phyloP scores from a whole-genome alignment of 352 stramenopile genomes.

The Globisporangium yorkense region DNA sequence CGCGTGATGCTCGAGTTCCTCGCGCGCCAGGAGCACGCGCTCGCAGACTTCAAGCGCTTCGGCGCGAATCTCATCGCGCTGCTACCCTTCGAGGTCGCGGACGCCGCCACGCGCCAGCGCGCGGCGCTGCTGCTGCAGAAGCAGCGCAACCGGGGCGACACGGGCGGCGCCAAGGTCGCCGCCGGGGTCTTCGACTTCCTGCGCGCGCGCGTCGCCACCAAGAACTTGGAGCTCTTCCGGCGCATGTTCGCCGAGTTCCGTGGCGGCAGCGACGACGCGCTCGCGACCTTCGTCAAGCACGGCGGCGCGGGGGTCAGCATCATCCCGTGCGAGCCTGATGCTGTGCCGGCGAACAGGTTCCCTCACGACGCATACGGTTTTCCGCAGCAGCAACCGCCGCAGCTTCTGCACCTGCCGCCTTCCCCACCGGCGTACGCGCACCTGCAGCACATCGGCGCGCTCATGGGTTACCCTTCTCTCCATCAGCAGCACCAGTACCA shows the following conservation, averaged over 20 bases:
- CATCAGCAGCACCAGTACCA: no score
- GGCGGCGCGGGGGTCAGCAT: constrained; percentile 29
- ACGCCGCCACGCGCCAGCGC: not conserved
- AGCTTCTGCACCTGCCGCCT: no score
- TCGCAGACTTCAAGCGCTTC: constrained; percentile 29
- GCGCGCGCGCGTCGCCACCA: constrained; percentile 25
- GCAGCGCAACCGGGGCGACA: not conserved
- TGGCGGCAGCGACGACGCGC: constrained; percentile 13
- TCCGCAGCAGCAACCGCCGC: no score
- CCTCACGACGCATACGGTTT: no score
- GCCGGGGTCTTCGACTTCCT: constrained; percentile 38
- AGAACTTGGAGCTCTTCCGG: constrained; percentile 32
- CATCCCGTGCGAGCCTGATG: constrained; percentile 23
- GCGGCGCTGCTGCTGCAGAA: constrained; percentile 27
- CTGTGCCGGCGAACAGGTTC: no score
- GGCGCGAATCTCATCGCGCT: constrained; percentile 34
- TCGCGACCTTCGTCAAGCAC: constrained; percentile 22
- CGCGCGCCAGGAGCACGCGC: constrained; percentile 36
- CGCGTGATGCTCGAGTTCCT: constrained; percentile 52
- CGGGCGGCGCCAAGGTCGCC: constrained; percentile 15
- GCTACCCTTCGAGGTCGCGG: constrained; percentile 22
- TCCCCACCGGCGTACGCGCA: no score
- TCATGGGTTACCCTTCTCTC: no score
- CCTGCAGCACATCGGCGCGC: no score
- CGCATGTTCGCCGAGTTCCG: constrained; percentile 38